phyloP scores from a whole-genome alignment of 305 asterid species.

The Stenogyne calaminthoides region DNA sequence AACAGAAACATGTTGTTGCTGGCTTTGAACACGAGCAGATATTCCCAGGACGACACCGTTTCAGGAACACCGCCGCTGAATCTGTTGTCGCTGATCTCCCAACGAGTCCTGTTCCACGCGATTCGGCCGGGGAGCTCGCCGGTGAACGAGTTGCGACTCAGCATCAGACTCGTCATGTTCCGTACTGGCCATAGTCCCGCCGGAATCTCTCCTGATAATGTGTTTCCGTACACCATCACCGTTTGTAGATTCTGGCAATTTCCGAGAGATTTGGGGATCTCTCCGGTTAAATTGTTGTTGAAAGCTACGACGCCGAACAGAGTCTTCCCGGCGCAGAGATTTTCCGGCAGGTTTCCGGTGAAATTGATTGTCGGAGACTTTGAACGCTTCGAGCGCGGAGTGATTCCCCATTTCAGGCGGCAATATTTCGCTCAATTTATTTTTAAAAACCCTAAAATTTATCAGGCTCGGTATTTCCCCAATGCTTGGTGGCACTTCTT shows the following conservation, averaged over 20 bases:
- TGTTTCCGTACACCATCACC: slow-evolving; percentile 58
- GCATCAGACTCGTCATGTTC: slow-evolving; percentile 56
- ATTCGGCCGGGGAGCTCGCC: slow-evolving; percentile 62
- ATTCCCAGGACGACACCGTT: slow-evolving; percentile 59
- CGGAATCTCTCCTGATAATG: slow-evolving; percentile 67
- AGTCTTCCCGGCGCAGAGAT: slow-evolving; percentile 64
- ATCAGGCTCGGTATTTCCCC: slow-evolving; percentile 53
- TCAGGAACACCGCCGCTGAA: slow-evolving; percentile 68
- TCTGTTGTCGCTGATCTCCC: slow-evolving; percentile 67
- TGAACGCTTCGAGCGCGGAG: slow-evolving; percentile 66
- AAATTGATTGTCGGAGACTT: slow-evolving; percentile 65
- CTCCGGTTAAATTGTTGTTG: slow-evolving; percentile 64
- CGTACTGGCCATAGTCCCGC: slow-evolving; percentile 53
- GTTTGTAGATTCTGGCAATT: slow-evolving; percentile 52
- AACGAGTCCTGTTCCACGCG: slow-evolving; percentile 64
- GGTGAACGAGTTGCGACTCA: slow-evolving; percentile 64
- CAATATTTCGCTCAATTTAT: slow-evolving; percentile 63
- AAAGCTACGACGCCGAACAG: slow-evolving; percentile 64
- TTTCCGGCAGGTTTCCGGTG: slow-evolving; percentile 67
- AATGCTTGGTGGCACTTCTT: slow-evolving; percentile 58
- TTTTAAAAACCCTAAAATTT: slow-evolving; percentile 51
- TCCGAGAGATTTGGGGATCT: slow-evolving; percentile 62
- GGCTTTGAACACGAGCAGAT: slow-evolving; percentile 59
- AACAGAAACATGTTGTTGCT: slow-evolving; percentile 58
- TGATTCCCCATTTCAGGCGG: slow-evolving; percentile 72